phyloP scores from a whole-genome alignment of 2,329 filamentous ascomycete species.

The Zymoseptoria brevis region DNA sequence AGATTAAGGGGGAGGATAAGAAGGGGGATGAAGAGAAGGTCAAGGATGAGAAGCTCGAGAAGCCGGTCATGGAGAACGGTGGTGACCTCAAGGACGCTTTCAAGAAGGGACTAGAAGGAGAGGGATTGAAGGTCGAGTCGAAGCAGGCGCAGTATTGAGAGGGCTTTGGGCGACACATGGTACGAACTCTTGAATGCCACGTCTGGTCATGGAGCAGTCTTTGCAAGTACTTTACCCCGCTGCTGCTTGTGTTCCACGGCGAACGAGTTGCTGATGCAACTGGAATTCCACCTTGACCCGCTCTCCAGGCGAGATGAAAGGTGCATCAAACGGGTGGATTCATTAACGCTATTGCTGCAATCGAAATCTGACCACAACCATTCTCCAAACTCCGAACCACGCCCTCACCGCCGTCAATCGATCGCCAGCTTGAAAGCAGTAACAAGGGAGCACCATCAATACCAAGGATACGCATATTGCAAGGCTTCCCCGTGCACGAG shows the following conservation, averaged over 20 bases:
- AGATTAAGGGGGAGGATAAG: conserved; percentile 26
- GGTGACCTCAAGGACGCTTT: conserved; percentile 37
- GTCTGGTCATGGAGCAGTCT: background rate
- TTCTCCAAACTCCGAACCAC: too few relatives aligned
- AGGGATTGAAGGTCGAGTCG: conserved; percentile 32
- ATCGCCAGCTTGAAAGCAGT: too few relatives aligned
- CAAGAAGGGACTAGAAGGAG: conserved; percentile 34
- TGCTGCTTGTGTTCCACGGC: background rate
- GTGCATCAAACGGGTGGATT: background rate
- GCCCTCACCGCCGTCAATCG: too few relatives aligned
- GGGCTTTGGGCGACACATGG: background rate
- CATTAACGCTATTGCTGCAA: too few relatives aligned
- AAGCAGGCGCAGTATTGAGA: conserved; percentile 21
- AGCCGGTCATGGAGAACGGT: conserved; percentile 6
- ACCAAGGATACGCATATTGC: too few relatives aligned
- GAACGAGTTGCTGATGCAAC: background rate
- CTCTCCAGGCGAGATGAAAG: background rate
- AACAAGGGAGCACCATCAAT: too few relatives aligned
- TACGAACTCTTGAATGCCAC: background rate
- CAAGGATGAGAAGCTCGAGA: background rate
- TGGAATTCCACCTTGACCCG: too few relatives aligned
- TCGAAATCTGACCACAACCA: too few relatives aligned
- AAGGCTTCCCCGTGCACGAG: too few relatives aligned
- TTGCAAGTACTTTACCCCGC: background rate
- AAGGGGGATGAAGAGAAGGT: conserved; percentile 9